Conservation (phyloP, 2,329 filamentous ascomycete genomes). For the Didymella glomerata region DNA sequence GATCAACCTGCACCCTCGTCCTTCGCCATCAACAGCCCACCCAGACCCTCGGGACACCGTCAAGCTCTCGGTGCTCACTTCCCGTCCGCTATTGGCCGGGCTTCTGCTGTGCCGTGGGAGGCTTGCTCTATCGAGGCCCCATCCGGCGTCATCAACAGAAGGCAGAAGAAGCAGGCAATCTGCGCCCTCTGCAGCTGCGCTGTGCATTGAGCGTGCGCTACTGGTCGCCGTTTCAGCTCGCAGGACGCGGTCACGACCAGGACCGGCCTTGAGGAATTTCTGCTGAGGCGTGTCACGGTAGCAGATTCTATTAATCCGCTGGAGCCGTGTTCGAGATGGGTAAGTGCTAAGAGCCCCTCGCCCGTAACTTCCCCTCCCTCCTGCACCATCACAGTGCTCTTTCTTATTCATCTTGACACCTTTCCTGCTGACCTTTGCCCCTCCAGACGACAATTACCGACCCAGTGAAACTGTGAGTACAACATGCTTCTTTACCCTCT, state of each 20-base stretch:
- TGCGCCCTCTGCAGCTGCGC: constrained; percentile 40
- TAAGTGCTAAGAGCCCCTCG: constrained; percentile 36
- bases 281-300: constrained; percentile 34
- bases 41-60: constrained; percentile 37
- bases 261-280: constrained; percentile 35
- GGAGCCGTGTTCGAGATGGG: constrained; percentile 37
- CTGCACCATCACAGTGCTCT: constrained; percentile 38
- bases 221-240: constrained; percentile 41
- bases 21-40: constrained; percentile 24
- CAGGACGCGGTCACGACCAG: constrained; percentile 34
- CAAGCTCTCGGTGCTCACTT: constrained; percentile 34
- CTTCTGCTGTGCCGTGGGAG: constrained; percentile 37
- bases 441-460: constrained; percentile 40
- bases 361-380: constrained; percentile 28
- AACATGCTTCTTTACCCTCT: constrained; percentile 16
- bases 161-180: constrained; percentile 45
- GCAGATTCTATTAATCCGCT: constrained; percentile 35
- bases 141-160: constrained; percentile 45
- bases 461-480: constrained; percentile 37
- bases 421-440: constrained; percentile 31
- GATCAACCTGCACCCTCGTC: constrained; percentile 23
- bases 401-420: constrained; percentile 27
- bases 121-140: constrained; percentile 40
- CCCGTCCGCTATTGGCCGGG: constrained; percentile 38
- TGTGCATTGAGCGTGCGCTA: constrained; percentile 39